Percentiles rank a stretch among this genome's conserved stretches.
These are phyloP conservation scores for Lasiodiplodia gonubiensis DNA, from an alignment of 2,329 filamentous ascomycete genomes.

Conservation along the genomic window DNA sequence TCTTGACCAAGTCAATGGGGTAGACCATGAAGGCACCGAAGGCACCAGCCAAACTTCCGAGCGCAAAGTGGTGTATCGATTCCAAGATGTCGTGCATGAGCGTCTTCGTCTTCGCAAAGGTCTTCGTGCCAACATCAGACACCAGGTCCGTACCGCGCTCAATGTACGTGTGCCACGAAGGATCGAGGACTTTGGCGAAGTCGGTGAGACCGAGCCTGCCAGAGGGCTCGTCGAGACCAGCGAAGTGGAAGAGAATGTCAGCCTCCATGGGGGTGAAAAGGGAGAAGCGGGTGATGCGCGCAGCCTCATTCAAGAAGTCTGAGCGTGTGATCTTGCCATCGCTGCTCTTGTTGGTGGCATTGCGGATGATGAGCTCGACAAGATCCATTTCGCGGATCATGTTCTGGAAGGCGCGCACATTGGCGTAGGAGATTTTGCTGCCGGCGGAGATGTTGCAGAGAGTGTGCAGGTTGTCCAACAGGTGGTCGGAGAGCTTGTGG, in stretches of 20 bases:
- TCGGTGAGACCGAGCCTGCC: constrained; percentile 81
- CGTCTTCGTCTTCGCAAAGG: constrained; percentile 61
- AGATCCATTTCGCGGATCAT: constrained; percentile 98
- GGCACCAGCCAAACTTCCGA: constrained; percentile 89
- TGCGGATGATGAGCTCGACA: constrained; percentile 89
- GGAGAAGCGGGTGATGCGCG: constrained; percentile 88
- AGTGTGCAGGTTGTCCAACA: constrained; percentile 87
- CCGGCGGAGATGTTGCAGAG: constrained; percentile 92
- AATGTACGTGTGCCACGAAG: constrained; percentile 78
- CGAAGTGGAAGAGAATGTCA: constrained; percentile 98
- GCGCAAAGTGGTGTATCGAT: constrained; percentile 85
- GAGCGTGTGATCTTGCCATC: constrained; percentile 94
- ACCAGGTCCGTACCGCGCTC: constrained; percentile 44
- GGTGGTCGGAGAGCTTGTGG: constrained; percentile 97
- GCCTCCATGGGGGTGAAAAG: constrained; percentile 98
- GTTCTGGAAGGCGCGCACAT: constrained; percentile 97
- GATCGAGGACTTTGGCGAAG: constrained; percentile 93
- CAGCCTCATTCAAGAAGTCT: constrained; percentile 94
- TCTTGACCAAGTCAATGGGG: constrained; percentile 98
- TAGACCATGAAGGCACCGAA: constrained; percentile 99
- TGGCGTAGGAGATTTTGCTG: constrained; percentile 96
- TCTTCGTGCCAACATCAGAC: constrained; percentile 55
- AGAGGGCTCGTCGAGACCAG: constrained; percentile 86
- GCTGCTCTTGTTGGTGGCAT: constrained; percentile 78
- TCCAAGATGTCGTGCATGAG: constrained; percentile 71